These are phyloP conservation scores for Drosera spatulata DNA, from an alignment of 179 eudicot species.

Conservation along the genomic window DNA sequence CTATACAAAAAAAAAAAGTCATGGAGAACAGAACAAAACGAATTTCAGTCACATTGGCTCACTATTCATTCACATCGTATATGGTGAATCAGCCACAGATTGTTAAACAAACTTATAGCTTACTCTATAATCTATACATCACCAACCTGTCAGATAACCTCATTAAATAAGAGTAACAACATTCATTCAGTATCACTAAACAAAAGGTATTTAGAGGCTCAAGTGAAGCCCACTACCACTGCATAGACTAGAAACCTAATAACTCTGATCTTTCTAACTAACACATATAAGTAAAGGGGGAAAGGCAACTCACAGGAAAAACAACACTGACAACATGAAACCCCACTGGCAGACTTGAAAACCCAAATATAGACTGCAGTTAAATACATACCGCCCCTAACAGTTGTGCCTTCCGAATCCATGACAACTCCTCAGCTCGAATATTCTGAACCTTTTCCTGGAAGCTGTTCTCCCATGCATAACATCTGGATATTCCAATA, in stretches of 20 bases:
- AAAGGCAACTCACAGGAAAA: background rate
- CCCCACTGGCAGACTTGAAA: too few relatives aligned
- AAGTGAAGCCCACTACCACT: background rate
- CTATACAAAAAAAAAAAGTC: too few relatives aligned
- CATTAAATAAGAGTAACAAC: background rate
- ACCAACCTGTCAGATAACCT: background rate
- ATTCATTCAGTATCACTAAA: too few relatives aligned
- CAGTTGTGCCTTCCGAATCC: slow-evolving; percentile 75
- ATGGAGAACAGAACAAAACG: too few relatives aligned
- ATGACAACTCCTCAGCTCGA: slow-evolving; percentile 66
- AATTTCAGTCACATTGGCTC: too few relatives aligned
- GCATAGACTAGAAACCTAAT: background rate
- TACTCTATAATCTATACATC: too few relatives aligned
- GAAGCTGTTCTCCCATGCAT: slow-evolving; percentile 96
- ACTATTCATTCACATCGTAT: too few relatives aligned
- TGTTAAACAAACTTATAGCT: too few relatives aligned
- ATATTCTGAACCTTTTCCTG: slow-evolving; percentile 63
- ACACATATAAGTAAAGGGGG: background rate
- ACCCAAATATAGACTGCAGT: too few relatives aligned
- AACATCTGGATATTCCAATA: slow-evolving; percentile 40
- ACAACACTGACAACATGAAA: too few relatives aligned
- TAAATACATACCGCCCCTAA: slow-evolving; percentile 60
- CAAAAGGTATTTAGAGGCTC: background rate
- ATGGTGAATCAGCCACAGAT: too few relatives aligned
- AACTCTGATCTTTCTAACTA: background rate